These are phyloP conservation scores for Tulasnella sp. DNA, from an alignment of 768 basidiomycete genomes.

Conservation along the genomic window DNA sequence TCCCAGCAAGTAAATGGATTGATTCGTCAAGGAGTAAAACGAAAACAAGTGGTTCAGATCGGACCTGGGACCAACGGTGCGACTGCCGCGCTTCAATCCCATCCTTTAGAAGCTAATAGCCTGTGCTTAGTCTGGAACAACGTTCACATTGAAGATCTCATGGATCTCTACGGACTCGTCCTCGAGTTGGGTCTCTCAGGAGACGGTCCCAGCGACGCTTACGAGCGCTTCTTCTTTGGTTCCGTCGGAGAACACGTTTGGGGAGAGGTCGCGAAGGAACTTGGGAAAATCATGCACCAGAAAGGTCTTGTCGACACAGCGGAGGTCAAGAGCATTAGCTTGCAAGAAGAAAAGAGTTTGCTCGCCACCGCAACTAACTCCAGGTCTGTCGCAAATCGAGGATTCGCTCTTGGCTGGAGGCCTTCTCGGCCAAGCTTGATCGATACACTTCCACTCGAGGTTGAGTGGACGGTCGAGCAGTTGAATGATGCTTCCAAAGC, in stretches of 20 bases:
- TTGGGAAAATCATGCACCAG: constrained; percentile 13
- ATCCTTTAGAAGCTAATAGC: background rate
- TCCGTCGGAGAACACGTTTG: background rate
- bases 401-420: constrained; percentile 16
- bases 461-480: background rate
- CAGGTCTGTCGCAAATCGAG: constrained; percentile 18
- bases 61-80: constrained; percentile 10
- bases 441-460: background rate
- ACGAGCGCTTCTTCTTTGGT: constrained; percentile 13
- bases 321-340: background rate
- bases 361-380: constrained; percentile 18
- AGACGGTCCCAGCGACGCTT: background rate
- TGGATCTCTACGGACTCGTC: constrained; percentile 12
- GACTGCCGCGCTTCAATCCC: background rate
- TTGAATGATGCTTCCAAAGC: background rate
- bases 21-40: constrained; percentile 15
- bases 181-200: constrained; percentile 7
- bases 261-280: constrained; percentile 8
- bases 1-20: constrained; percentile 20
- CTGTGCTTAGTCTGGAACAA: background rate
- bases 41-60: constrained; percentile 5
- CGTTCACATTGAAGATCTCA: constrained; percentile 14
- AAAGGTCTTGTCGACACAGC: constrained; percentile 4
- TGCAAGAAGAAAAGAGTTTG: background rate
- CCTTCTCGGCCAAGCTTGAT: background rate